Evolutionary conservation across 2,329 filamentous ascomycete species (phyloP), one percentile per base, ranked within the genome.

Genomic region (Cladophialophora chaetospira): DNA sequence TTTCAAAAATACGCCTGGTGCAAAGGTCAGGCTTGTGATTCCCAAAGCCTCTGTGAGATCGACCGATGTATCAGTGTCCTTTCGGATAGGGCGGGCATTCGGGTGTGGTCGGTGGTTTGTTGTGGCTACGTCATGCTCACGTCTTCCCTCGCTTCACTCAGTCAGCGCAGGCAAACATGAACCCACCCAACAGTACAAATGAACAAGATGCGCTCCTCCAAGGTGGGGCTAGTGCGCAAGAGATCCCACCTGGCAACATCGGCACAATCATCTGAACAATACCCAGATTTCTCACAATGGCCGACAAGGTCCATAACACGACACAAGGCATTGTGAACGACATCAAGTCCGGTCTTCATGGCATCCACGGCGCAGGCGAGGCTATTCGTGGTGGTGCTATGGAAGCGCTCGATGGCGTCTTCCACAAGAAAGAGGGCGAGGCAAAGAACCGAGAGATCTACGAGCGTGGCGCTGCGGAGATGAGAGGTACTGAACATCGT

Each of bases 281-380:
- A 21, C 15, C 15, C 42, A 15, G 8, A 25, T 9, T 15, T 28
- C 42, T 5, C 42, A 26, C 26, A 29, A 52, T 55, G 40, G 47
- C 52, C 15, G 38, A 55, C 19, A 51, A 43, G 33, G 17, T 55
- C 10, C 51, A 55, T 9, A 15, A 55, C 11, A 33, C 31, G 8
- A 42, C 57, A 3, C 40, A 57, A 31, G 33, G 43, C 10, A 23
- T 61, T 2, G 55, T 56, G 40, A 28, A 49, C 3, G 38, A 55
- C 2, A 46, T 61, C 52, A 46, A 45, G 10, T 55, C 55, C 13
- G 61, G 54, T 26, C 25, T 61, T 2, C 56, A 63, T 29, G 55
- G 58, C 44, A 50, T 58, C 25, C 61, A 76, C 72, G 73, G 74
- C 5, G 67, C 68, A 15, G 74, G 74, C 4, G 74, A 77, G 58